Percentiles rank a stretch among this genome's conserved stretches.
These are phyloP conservation scores for Ophiocordyceps unilateralis DNA, from an alignment of 2,329 filamentous ascomycete species.

Conservation along the genomic window DNA sequence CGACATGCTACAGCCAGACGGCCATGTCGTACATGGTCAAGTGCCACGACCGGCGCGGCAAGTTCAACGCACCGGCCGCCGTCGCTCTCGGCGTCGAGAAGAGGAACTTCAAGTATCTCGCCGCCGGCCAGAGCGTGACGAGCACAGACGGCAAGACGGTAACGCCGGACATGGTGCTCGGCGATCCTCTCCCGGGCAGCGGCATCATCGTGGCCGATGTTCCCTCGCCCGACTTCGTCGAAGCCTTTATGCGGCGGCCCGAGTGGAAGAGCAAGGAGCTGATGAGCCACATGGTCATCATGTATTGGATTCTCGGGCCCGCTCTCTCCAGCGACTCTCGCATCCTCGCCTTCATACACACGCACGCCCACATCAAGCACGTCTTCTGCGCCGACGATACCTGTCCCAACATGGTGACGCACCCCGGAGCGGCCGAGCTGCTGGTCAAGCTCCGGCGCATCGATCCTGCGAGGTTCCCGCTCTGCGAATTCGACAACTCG, in stretches of 20 bases:
- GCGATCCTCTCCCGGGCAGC: slow-evolving; percentile 43
- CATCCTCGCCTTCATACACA: slow-evolving; percentile 52
- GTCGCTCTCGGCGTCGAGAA: slow-evolving; percentile 43
- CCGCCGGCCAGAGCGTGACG: slow-evolving; percentile 43
- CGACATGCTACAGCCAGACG: slow-evolving; percentile 44
- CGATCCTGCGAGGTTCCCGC: slow-evolving; percentile 54
- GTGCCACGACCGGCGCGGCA: slow-evolving; percentile 58
- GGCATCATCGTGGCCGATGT: slow-evolving; percentile 72
- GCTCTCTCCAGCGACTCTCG: slow-evolving; percentile 44
- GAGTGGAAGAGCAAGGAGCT: slow-evolving; percentile 54
- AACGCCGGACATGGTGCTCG: slow-evolving; percentile 77
- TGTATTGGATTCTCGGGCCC: slow-evolving; percentile 70
- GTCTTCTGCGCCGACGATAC: slow-evolving; percentile 59
- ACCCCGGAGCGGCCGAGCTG: slow-evolving; percentile 49
- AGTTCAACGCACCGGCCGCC: slow-evolving; percentile 54
- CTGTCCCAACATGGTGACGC: slow-evolving; percentile 57
- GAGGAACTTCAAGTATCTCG: slow-evolving; percentile 40
- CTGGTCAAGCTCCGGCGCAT: slow-evolving; percentile 54
- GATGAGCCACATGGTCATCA: slow-evolving; percentile 46
- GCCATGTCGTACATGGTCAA: slow-evolving; percentile 80
- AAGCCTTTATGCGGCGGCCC: slow-evolving; percentile 46
- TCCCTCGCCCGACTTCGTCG: slow-evolving; percentile 52
- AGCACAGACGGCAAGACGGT: slow-evolving; percentile 50
- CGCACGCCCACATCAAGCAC: slow-evolving; percentile 47
- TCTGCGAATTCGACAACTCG: slow-evolving; percentile 48